Percentiles rank a stretch among this genome's conserved stretches.
Conservation (phyloP, 139 green algal species). For the Coelastrella sp. region DNA sequence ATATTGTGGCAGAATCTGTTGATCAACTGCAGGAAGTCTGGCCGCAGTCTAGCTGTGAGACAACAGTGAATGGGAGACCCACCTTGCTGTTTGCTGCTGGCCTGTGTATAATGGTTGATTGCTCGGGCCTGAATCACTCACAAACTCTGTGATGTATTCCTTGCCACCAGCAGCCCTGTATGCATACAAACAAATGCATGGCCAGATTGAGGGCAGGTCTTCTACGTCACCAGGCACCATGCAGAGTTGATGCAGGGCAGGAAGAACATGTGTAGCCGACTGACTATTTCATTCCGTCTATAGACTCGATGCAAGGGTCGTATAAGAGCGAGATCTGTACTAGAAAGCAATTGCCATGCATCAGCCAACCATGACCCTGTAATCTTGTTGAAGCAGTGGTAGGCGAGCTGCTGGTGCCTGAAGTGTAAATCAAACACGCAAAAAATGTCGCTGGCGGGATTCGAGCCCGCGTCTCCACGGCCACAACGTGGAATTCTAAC, state of each 20-base stretch:
- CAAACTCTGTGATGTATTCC: slow-evolving; percentile 48
- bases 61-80: neutral
- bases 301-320: too few species aligned
- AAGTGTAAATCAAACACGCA: neutral
- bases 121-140: neutral
- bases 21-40: too few species aligned
- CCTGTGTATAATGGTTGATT: neutral
- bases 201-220: neutral
- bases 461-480: slow-evolving; percentile 7
- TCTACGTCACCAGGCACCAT: neutral
- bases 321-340: too few species aligned
- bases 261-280: too few species aligned
- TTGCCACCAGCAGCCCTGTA: slow-evolving; percentile 19
- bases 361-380: too few species aligned
- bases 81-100: neutral
- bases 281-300: too few species aligned
- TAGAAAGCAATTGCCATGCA: too few species aligned
- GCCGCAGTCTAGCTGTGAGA: too few species aligned
- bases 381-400: too few species aligned
- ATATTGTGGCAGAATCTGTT: neutral
- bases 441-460: slow-evolving; percentile 1
- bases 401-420: too few species aligned
- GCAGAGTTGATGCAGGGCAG: neutral
- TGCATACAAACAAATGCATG: neutral
- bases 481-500: slow-evolving; percentile 19